phyloP scores from a whole-genome alignment of 2,329 filamentous ascomycete genomes.

The Atkinsonella texensis region DNA sequence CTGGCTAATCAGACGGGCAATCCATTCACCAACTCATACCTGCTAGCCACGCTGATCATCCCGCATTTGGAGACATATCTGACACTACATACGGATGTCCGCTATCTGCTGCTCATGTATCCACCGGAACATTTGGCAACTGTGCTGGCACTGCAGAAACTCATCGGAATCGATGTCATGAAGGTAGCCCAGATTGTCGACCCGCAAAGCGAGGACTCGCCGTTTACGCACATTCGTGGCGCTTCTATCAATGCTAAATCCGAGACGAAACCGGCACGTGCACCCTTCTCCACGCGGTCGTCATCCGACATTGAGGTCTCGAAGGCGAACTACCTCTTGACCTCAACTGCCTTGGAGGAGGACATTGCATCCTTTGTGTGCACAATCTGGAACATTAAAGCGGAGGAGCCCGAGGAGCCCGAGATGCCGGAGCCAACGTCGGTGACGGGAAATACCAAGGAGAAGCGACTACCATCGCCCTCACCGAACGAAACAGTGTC shows the following conservation, averaged over 20 bases:
- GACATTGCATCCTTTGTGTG: constrained; percentile 44
- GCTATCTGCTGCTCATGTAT: constrained; percentile 48
- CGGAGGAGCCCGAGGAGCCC: constrained; percentile 13
- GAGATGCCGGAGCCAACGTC: constrained; percentile 27
- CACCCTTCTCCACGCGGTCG: constrained; percentile 14
- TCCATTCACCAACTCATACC: constrained; percentile 39
- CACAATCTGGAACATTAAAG: constrained; percentile 34
- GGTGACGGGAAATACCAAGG: constrained; percentile 10
- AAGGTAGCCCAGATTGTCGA: constrained; percentile 47
- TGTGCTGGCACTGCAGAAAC: constrained; percentile 42
- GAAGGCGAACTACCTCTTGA: constrained; percentile 45
- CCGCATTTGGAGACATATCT: constrained; percentile 51
- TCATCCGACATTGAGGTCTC: constrained; percentile 26
- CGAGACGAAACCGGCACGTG: constrained; percentile 11
- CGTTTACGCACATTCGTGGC: constrained; percentile 28
- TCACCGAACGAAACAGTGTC: constrained; percentile 14
- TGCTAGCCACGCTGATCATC: constrained; percentile 45
- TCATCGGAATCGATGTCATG: constrained; percentile 43
- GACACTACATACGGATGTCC: constrained; percentile 36
- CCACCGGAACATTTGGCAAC: constrained; percentile 43
- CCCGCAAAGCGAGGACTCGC: constrained; percentile 24
- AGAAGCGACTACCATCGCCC: constrained; percentile 16
- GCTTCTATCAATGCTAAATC: constrained; percentile 16
- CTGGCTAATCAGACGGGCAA: constrained; percentile 39
- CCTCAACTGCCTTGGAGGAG: constrained; percentile 38